Evolutionary conservation across 805 yeast genomes (phyloP).

Genomic region (Jamesozyma hellenica): DNA sequence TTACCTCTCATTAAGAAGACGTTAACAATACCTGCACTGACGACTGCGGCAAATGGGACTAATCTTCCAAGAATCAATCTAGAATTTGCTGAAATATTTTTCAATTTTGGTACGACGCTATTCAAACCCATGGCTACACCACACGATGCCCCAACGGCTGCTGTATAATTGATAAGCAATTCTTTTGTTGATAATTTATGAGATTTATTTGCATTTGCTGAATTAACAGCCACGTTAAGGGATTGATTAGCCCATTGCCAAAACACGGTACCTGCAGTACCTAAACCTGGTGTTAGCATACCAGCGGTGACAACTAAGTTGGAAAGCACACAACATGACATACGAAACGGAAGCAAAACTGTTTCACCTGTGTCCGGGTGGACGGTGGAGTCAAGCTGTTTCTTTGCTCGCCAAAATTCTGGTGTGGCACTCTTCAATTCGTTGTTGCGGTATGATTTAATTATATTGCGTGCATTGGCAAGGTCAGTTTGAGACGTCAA

Average conservation of each 20-base stretch:
- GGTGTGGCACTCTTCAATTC: slow-evolving; percentile 55
- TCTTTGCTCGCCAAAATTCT: slow-evolving; percentile 81
- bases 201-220: slow-evolving; percentile 91
- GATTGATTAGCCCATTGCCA: slow-evolving; percentile 99
- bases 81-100: slow-evolving; percentile 57
- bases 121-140: slow-evolving; percentile 91
- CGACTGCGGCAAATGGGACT: slow-evolving; percentile 98
- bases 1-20: slow-evolving; percentile 95
- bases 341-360: slow-evolving; percentile 85
- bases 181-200: slow-evolving; percentile 79
- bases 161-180: slow-evolving; percentile 63
- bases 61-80: slow-evolving; percentile 67
- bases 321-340: slow-evolving; percentile 91
- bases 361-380: slow-evolving; percentile 97
- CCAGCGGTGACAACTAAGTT: slow-evolving; percentile 94
- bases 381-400: slow-evolving; percentile 77
- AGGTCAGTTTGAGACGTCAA: slow-evolving; percentile 59
- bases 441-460: slow-evolving; percentile 70
- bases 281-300: slow-evolving; percentile 91
- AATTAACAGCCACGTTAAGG: slow-evolving; percentile 90
- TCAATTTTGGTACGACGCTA: slow-evolving; percentile 79
- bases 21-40: slow-evolving; percentile 90
- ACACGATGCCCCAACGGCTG: slow-evolving; percentile 92
- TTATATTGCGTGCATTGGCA: slow-evolving; percentile 48
- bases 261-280: slow-evolving; percentile 81